Conservation (phyloP, 2,329 filamentous ascomycete genomes). For the Myriosclerotinia curreyana region DNA sequence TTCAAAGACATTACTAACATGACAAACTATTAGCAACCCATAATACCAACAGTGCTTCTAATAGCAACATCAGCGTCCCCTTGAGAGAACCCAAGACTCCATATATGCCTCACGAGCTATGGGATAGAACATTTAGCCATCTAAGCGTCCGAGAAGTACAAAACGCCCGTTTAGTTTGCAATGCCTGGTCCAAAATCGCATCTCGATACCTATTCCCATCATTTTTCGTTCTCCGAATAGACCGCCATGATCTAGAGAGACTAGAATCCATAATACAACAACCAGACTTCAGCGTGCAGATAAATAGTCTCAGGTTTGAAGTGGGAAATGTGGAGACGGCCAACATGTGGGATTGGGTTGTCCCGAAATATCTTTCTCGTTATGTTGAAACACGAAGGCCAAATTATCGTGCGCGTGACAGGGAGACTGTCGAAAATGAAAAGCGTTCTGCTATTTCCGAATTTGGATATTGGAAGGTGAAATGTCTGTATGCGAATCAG, state of each 20-base stretch:
- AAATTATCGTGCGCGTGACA: not conserved
- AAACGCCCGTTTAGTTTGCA: slow-evolving; percentile 1
- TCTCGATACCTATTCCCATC: not conserved
- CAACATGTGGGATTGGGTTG: not conserved
- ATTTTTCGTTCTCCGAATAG: not conserved
- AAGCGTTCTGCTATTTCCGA: not conserved
- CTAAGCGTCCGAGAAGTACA: slow-evolving; percentile 2
- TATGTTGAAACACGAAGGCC: not conserved
- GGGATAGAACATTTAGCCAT: not conserved
- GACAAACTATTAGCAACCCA: not conserved
- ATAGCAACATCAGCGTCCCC: not conserved
- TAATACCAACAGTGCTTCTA: not conserved
- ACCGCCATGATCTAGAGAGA: not conserved
- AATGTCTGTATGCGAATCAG: slow-evolving; percentile 1
- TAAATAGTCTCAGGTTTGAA: not conserved
- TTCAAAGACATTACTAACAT: not conserved
- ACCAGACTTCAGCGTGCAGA: not conserved
- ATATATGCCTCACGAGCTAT: not conserved
- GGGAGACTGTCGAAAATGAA: not conserved
- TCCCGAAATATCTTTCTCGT: not conserved
- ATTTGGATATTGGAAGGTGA: slow-evolving; percentile 9
- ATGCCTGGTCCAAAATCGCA: not conserved
- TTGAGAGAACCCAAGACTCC: not conserved
- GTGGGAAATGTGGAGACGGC: not conserved
- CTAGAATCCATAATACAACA: not conserved